Conservation (phyloP, 2,329 filamentous ascomycete genomes). For the Ceratocystis variospora region DNA sequence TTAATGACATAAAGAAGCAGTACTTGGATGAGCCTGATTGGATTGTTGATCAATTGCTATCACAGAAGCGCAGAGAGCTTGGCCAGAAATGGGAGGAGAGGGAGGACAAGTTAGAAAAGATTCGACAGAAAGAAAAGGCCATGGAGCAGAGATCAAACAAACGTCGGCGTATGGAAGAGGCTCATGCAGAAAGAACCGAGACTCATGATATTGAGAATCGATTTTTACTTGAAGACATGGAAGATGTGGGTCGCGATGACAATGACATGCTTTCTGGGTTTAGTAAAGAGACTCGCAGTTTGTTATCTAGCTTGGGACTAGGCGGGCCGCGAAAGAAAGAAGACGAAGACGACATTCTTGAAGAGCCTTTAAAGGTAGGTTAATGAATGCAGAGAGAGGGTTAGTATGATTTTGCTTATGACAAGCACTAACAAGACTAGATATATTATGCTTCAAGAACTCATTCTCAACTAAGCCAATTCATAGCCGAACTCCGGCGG, state of each 20-base stretch:
- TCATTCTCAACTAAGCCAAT: constrained; percentile 82
- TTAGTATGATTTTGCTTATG: neutral
- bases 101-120: constrained; percentile 53
- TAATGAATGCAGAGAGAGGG: neutral
- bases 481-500: constrained; percentile 66
- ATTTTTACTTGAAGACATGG: constrained; percentile 60
- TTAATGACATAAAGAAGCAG: constrained; percentile 31
- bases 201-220: constrained; percentile 46
- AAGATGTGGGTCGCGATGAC: constrained; percentile 32
- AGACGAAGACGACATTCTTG: constrained; percentile 34
- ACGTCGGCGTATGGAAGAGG: constrained; percentile 33
- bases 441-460: constrained; percentile 89
- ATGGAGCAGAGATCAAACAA: constrained; percentile 39
- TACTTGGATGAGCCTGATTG: constrained; percentile 64
- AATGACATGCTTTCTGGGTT: constrained; percentile 39
- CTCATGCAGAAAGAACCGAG: constrained; percentile 13
- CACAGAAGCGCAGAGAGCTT: constrained; percentile 53
- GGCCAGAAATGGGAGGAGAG: constrained; percentile 54
- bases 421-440: constrained; percentile 29
- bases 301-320: constrained; percentile 54
- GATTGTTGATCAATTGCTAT: constrained; percentile 65
- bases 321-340: constrained; percentile 27
- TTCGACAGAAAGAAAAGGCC: constrained; percentile 49
- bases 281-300: constrained; percentile 59
- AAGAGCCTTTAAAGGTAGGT: constrained; percentile 53